Percentiles rank a stretch among this genome's conserved stretches.
Evolutionary conservation across 129 eudicot genomes (phyloP).

Genomic region (Tagetes patula): DNA sequence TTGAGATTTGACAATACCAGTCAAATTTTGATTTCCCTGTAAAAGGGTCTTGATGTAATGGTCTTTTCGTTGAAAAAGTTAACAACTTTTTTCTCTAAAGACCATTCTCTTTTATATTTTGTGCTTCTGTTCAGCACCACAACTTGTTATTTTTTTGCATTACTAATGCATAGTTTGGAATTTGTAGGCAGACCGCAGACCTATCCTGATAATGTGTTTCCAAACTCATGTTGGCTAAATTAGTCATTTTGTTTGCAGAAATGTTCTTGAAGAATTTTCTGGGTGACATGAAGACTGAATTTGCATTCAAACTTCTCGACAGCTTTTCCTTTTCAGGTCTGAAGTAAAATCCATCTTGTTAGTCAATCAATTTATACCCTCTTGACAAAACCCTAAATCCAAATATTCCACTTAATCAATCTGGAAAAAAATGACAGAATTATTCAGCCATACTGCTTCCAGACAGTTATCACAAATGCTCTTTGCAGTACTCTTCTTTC

Average conservation of each 20-base stretch:
- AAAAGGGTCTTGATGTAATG: background rate
- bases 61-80: background rate
- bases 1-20: no score
- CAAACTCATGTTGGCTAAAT: background rate
- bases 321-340: conserved; percentile 42
- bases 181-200: background rate
- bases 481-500: conserved; percentile 67
- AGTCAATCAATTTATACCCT: background rate
- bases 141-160: background rate
- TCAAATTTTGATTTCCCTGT: background rate
- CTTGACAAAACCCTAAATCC: conserved; percentile 5
- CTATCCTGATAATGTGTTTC: background rate
- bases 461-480: conserved; percentile 69
- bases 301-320: conserved; percentile 14
- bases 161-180: background rate
- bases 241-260: conserved; percentile 27
- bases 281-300: conserved; percentile 20
- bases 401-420: conserved; percentile 28
- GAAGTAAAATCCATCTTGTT: conserved; percentile 17
- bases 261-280: conserved; percentile 35
- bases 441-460: conserved; percentile 61
- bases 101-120: no score
- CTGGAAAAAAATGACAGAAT: conserved; percentile 59
- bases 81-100: background rate
- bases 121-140: background rate